phyloP scores from a whole-genome alignment of 139 green algal genomes.

The Tetratostichococcus sp. region DNA sequence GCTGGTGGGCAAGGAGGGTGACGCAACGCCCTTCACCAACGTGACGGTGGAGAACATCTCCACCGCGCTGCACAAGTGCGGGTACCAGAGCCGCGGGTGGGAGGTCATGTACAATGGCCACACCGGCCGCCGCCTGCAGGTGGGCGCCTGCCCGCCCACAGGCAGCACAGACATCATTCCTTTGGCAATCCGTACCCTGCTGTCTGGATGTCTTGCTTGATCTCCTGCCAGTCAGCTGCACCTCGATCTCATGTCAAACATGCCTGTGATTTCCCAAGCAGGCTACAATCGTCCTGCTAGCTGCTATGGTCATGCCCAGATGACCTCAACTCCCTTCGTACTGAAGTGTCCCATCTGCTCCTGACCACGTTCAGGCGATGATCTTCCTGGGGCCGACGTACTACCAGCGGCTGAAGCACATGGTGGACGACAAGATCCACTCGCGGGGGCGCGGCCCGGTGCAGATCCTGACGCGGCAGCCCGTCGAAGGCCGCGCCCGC shows the following conservation, averaged over 20 bases:
- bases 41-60: conserved; percentile 95
- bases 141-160: no score
- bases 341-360: no score
- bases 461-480: conserved; percentile 94
- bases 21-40: conserved; percentile 97
- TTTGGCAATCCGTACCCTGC: no score
- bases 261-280: no score
- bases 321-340: no score
- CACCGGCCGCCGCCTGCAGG: conserved; percentile 71
- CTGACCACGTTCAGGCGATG: conserved; percentile 14
- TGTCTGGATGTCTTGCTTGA: no score
- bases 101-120: conserved; percentile 97
- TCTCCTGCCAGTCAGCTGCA: no score
- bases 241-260: no score
- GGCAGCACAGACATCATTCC: no score
- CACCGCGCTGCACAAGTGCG: conserved; percentile 76
- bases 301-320: no score
- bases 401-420: conserved; percentile 99
- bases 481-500: conserved; percentile 88
- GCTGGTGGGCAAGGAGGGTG: conserved; percentile 85
- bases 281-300: no score
- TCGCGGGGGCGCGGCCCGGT: conserved; percentile 75
- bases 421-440: conserved; percentile 99
- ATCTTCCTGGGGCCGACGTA: conserved; percentile 99
- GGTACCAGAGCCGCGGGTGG: conserved; percentile 84